Evolutionary conservation across 192 early-diverging fungal species (phyloP).

Genomic region (Coemansia sp.): DNA sequence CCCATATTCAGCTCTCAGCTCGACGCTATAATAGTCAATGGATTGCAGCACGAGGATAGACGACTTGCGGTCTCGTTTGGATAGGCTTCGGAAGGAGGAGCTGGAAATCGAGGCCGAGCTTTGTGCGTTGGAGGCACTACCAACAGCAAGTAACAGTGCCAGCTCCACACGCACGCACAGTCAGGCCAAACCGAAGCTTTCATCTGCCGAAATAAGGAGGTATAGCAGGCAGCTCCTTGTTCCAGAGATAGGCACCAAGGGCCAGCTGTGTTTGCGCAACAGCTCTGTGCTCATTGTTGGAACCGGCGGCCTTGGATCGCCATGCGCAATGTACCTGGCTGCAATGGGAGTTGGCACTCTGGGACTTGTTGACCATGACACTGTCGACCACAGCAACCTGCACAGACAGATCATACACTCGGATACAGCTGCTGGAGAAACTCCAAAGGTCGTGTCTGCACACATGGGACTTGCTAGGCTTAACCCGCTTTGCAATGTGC

Average conservation of each 20-base stretch:
- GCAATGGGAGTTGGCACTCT: constrained; percentile 84
- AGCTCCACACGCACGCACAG: not conserved
- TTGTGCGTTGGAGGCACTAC: constrained; percentile 17
- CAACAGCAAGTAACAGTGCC: not conserved
- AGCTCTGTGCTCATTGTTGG: constrained; percentile 83
- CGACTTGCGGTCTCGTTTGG: constrained; percentile 22
- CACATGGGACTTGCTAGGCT: constrained; percentile 57
- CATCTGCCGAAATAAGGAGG: constrained; percentile 72
- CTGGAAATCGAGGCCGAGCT: constrained; percentile 41
- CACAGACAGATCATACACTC: constrained; percentile 95
- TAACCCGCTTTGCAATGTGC: constrained; percentile 64
- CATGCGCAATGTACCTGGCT: constrained; percentile 85
- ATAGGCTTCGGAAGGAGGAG: constrained; percentile 34
- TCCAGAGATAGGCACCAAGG: constrained; percentile 68
- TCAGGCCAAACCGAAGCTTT: constrained; percentile 36
- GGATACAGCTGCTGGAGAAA: constrained; percentile 58
- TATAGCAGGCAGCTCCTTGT: constrained; percentile 87
- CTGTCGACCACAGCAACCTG: constrained; percentile 85
- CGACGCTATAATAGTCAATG: no score
- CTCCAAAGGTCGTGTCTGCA: constrained; percentile 81
- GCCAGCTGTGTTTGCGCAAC: constrained; percentile 74
- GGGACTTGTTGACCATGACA: constrained; percentile 92
- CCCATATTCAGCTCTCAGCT: no score
- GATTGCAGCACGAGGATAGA: constrained; percentile 2
- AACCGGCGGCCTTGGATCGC: constrained; percentile 92